Conservation (phyloP, 495 filamentous ascomycete genomes). For the Neurospora hispaniola region DNA sequence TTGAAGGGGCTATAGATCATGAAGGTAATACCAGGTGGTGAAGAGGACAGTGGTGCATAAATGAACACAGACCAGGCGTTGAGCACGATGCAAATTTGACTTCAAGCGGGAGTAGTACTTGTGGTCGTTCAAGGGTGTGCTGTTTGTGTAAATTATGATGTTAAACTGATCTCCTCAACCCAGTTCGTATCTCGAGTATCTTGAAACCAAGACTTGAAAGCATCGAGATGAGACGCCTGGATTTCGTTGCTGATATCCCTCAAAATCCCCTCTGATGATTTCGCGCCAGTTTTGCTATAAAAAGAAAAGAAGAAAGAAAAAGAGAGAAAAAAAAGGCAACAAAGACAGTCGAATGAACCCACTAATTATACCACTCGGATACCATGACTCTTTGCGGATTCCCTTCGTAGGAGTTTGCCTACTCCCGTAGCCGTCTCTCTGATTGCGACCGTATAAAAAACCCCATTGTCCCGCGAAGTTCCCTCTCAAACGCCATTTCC, state of each 20-base stretch:
- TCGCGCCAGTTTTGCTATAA: background rate
- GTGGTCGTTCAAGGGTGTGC: background rate
- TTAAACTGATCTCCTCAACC: background rate
- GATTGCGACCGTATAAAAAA: background rate
- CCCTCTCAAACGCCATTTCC: background rate
- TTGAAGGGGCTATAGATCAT: background rate
- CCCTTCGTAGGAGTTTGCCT: background rate
- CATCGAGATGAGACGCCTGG: background rate
- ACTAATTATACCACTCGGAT: background rate
- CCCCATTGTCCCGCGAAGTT: background rate
- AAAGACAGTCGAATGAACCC: background rate
- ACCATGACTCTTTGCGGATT: background rate
- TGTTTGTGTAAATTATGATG: background rate
- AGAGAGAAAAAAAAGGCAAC: background rate
- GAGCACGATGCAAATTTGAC: background rate
- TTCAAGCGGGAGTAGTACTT: background rate
- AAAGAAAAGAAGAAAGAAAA: too few species aligned
- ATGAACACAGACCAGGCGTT: background rate
- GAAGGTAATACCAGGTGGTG: background rate
- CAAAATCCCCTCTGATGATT: background rate
- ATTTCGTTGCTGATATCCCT: background rate
- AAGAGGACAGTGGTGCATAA: background rate
- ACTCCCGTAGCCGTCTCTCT: background rate
- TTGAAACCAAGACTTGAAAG: background rate
- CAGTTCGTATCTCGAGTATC: background rate